phyloP scores from a whole-genome alignment of 345 rosid species.

The Microthlaspi erraticum region DNA sequence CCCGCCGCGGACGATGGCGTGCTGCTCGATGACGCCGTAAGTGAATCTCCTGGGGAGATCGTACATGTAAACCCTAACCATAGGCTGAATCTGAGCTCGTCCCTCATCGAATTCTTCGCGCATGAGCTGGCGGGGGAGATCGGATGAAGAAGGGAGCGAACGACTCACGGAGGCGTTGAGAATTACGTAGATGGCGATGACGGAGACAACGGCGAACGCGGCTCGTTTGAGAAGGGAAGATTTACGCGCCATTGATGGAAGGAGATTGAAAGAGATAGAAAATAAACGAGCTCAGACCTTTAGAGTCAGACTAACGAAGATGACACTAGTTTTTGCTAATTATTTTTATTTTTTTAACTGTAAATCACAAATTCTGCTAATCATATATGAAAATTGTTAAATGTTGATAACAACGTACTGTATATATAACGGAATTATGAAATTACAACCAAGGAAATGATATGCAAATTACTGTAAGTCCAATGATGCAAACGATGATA shows the following conservation, averaged over 20 bases:
- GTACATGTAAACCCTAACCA: conserved; percentile 73
- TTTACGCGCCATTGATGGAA: conserved; percentile 72
- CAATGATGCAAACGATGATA: background rate
- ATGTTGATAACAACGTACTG: background rate
- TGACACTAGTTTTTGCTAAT: background rate
- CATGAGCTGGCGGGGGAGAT: conserved; percentile 37
- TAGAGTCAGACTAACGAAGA: conserved; percentile 7
- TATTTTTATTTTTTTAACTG: background rate
- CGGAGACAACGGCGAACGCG: conserved; percentile 50
- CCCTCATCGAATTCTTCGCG: conserved; percentile 28
- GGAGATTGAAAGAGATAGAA: background rate
- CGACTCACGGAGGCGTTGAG: conserved; percentile 66
- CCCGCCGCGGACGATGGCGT: conserved; percentile 75
- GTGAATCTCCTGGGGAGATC: conserved; percentile 82
- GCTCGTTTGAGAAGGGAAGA: conserved; percentile 71
- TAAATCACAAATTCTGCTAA: background rate
- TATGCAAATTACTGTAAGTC: conserved; percentile 26
- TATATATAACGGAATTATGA: background rate
- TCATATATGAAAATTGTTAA: background rate
- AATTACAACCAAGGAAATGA: background rate
- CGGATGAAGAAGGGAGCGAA: conserved; percentile 48
- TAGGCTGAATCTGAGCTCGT: conserved; percentile 31
- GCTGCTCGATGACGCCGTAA: conserved; percentile 76
- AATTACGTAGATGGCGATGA: conserved; percentile 65
- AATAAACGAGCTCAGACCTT: conserved; percentile 2